Evolutionary conservation across 192 early-diverging fungal species (phyloP), one percentile per base, ranked within the genome.

Genomic region (Funneliformis mosseae): DNA sequence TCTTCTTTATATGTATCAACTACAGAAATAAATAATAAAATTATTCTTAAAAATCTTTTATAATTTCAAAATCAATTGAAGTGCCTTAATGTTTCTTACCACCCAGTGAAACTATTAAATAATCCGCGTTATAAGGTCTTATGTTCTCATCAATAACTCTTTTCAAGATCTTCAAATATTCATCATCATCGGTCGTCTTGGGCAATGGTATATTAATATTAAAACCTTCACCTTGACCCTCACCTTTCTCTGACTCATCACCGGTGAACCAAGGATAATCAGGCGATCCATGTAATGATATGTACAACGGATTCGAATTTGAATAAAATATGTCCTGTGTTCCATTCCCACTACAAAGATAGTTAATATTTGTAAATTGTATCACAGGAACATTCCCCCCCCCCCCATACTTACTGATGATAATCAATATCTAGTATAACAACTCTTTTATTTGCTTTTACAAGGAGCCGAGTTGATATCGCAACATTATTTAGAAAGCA

Each of bases 221-320:
- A 78, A 87, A 93, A 10, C 91, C 92, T 82, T 85, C 42, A 8
- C 92, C 93, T n/a, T 88, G 85, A 1, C 89, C 90, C 59, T 83
- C 76, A 9, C 92, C 93, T 28, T 27, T 84, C 62, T 94, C 93
- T 1, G 83, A 62, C 1, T 42, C 88, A 21, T 84, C 71, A 16
- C 92, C 93, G 72, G 87, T 90, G 74, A 89, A 93, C 80, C 87
- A 92, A 10, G 93, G 93, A 79, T 92, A 94, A 33, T 91, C 91
- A 3, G 85, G 81, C 10, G 39, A 64, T 9, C 84, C 89, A 79
- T 94, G 93, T 0, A 94, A 74, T 27, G 91, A 92, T 6, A 88
- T 86, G 45, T 91, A 94, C 18, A 93, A 81, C 1, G 91, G 91
- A 81, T 92, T 92, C 18, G 84, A 81, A 2, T 76, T 80, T 11